Evolutionary conservation across 108 stramenopile species (phyloP).

Genomic region (Nitzschia sp.): DNA sequence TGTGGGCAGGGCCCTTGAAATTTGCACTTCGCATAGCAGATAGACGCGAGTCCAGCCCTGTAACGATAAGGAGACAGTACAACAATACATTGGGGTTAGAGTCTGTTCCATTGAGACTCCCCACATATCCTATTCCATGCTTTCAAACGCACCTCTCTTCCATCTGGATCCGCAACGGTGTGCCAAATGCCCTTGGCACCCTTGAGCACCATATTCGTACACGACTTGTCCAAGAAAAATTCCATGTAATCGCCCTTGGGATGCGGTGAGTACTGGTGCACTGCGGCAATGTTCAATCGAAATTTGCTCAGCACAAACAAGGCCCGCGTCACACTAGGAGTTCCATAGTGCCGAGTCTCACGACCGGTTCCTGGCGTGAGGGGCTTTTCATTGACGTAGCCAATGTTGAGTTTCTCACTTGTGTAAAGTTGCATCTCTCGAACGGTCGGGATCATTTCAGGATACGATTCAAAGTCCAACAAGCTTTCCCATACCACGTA

Average conservation of each 20-base stretch:
- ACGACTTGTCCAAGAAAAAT: slow-evolving; percentile 81
- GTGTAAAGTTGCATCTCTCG: slow-evolving; percentile 81
- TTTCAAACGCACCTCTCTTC: slow-evolving; percentile 46
- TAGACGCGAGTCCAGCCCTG: slow-evolving; percentile 76
- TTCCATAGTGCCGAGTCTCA: slow-evolving; percentile 72
- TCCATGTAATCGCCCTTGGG: slow-evolving; percentile 86
- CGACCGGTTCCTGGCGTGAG: slow-evolving; percentile 60
- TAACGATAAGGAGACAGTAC: background rate
- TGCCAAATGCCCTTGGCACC: slow-evolving; percentile 91
- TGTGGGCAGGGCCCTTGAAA: slow-evolving; percentile 71
- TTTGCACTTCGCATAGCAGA: slow-evolving; percentile 77
- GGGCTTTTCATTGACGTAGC: slow-evolving; percentile 70
- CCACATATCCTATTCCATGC: too few relatives aligned
- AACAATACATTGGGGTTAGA: background rate
- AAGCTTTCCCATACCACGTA: slow-evolving; percentile 86
- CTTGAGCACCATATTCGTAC: slow-evolving; percentile 78
- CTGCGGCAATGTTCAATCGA: slow-evolving; percentile 84
- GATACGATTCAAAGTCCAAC: slow-evolving; percentile 86
- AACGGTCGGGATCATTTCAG: slow-evolving; percentile 81
- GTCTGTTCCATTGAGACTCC: too few relatives aligned
- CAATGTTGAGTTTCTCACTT: slow-evolving; percentile 65
- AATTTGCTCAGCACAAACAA: slow-evolving; percentile 79
- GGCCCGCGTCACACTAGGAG: slow-evolving; percentile 79
- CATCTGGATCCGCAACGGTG: slow-evolving; percentile 75
- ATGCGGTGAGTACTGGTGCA: slow-evolving; percentile 84